Base-by-base conservation (phyloP, 352 stramenopile species). In the Phytophthora melonis region DNA sequence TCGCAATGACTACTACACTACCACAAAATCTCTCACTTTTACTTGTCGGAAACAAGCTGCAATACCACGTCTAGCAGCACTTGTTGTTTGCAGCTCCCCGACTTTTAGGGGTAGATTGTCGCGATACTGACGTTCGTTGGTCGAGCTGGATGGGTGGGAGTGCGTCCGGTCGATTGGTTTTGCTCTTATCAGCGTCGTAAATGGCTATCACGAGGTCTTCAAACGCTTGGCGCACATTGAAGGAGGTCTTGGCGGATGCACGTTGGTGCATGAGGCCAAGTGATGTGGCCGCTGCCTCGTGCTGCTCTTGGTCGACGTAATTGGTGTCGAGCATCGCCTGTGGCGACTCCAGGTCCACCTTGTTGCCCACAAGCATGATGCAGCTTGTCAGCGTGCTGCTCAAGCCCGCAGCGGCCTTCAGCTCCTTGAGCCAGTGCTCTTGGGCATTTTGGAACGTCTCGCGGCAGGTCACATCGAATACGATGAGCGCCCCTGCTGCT, bases 331-430 rank as follows among this genome's bases (percentile, higher is more conserved):
- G 66, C 5, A 66, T 39, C 6, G 39, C 32, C 7, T 78, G 23
- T 11, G 67, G 43, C 9, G 64, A 63, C 23, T 79, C 58, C 39
- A 95, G 70, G 61, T 95, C 89, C 19, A 91, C 71, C 52, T 95
- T 95, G 56, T 95, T 95, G 65, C 87, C 89, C 41, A 95, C 89
- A 19, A 95, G 74, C 72, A 93, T 83, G 58, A 95, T 84, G 66
- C 87, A 93, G 10, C 65, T 89, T 4, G 77, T 68, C 4, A 95
- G 70, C 9, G 86, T 88, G 62, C 86, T 92, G 68, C 85, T 89
- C 18, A 82, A 69, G 54, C 87, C 78, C 14, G 87, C 83, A 27
- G 84, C 81, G 7, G 84, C 77, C 49, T 91, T 93, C 54, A 94
- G 82, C 56, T 94, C 86, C 59, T 91, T 90, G 45, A 92, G 74